These are phyloP conservation scores for Paraleonurus japonicus DNA, from an alignment of 257 asterid genomes.

Conservation along the genomic window DNA sequence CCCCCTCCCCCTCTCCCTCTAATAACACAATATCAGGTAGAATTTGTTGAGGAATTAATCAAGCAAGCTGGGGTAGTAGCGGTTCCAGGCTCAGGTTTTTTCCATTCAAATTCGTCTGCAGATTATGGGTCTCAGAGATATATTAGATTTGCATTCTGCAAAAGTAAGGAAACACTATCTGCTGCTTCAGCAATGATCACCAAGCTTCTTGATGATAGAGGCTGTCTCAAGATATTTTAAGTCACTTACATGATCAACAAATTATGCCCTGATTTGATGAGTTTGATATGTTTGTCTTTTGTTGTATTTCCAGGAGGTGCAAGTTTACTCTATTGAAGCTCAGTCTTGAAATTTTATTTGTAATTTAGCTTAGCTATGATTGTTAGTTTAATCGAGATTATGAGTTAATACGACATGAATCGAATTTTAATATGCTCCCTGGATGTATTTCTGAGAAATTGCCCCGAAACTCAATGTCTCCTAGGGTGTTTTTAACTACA, in stretches of 20 bases:
- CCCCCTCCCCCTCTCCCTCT: neutral
- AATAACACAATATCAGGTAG: constrained; percentile 46
- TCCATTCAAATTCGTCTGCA: constrained; percentile 37
- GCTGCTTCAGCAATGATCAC: constrained; percentile 60
- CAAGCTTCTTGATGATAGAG: constrained; percentile 36
- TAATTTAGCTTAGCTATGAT: neutral
- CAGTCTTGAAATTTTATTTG: neutral
- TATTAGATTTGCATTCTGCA: constrained; percentile 88
- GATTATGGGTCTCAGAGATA: constrained; percentile 33
- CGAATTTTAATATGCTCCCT: neutral
- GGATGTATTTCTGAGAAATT: no score
- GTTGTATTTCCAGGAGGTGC: neutral
- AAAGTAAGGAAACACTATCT: constrained; percentile 57
- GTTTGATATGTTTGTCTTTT: neutral
- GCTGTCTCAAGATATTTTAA: constrained; percentile 50
- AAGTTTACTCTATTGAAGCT: neutral
- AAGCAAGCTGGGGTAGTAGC: constrained; percentile 87
- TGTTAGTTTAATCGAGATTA: neutral
- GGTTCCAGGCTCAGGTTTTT: constrained; percentile 86
- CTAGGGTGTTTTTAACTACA: no score
- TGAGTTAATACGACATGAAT: neutral
- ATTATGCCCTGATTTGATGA: neutral
- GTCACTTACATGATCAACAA: neutral
- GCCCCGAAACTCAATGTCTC: no score
- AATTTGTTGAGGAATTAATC: constrained; percentile 71